phyloP scores from a whole-genome alignment of 257 asterid genomes.

The Jacaranda mimosifolia region DNA sequence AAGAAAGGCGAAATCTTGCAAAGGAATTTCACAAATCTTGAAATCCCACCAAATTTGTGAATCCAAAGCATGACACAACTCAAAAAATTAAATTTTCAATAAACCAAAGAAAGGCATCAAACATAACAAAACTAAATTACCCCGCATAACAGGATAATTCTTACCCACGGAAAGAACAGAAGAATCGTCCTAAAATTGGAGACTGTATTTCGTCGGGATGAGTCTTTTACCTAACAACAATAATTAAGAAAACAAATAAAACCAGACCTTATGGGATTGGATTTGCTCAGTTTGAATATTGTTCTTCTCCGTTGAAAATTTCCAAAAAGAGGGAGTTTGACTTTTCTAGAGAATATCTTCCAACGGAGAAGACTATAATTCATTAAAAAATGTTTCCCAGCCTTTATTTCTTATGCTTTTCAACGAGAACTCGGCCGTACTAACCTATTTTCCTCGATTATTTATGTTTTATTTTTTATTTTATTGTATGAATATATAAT shows the following conservation, averaged over 20 bases:
- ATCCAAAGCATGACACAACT: slow-evolving; percentile 21
- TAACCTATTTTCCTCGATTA: no score
- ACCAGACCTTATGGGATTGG: slow-evolving; percentile 30
- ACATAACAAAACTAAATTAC: slow-evolving; percentile 11
- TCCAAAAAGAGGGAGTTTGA: slow-evolving; percentile 34
- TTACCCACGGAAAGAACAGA: slow-evolving; percentile 38
- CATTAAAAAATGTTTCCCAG: not conserved
- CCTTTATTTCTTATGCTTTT: not conserved
- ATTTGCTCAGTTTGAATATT: slow-evolving; percentile 30
- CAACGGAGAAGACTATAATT: slow-evolving; percentile 45
- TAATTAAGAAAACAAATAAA: slow-evolving; percentile 2
- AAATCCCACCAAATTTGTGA: not conserved
- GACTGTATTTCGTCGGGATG: slow-evolving; percentile 18
- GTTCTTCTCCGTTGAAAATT: slow-evolving; percentile 48
- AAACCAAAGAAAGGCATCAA: not conserved
- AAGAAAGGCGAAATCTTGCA: slow-evolving; percentile 26
- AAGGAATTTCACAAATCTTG: slow-evolving; percentile 4
- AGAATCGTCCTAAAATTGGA: slow-evolving; percentile 21
- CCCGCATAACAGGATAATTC: slow-evolving; percentile 4
- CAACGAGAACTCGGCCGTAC: no score
- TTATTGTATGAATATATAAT: no score
- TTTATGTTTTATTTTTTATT: not conserved
- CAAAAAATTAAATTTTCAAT: not conserved
- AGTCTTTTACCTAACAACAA: not conserved
- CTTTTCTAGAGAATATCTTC: slow-evolving; percentile 37